Conservation (phyloP, 176 grass and related monocot species). For the Cymbopogon citratus region DNA sequence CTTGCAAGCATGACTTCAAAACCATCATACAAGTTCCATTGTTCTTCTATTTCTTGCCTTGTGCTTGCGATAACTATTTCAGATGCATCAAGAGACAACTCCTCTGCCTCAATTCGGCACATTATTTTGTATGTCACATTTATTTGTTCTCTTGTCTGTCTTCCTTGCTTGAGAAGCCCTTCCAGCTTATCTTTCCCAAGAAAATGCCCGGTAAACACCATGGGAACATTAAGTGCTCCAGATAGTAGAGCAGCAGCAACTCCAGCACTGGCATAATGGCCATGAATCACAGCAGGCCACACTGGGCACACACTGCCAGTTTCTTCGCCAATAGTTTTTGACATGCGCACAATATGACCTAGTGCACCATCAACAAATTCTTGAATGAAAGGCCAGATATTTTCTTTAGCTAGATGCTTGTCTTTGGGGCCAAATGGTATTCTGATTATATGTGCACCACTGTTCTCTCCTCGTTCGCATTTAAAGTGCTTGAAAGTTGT, state of each 20-base stretch:
- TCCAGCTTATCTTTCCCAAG: conserved; percentile 86
- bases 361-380: conserved; percentile 90
- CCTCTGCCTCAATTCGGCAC: conserved; percentile 75
- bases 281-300: conserved; percentile 82
- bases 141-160: conserved; percentile 77
- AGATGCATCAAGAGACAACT: conserved; percentile 71
- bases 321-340: conserved; percentile 65
- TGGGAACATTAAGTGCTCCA: conserved; percentile 74
- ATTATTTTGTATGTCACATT: conserved; percentile 82
- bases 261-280: conserved; percentile 83
- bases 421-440: conserved; percentile 86
- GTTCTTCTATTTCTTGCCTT: conserved; percentile 81
- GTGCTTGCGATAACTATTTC: conserved; percentile 83
- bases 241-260: conserved; percentile 65
- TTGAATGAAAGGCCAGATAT: conserved; percentile 77
- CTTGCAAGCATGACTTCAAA: conserved; percentile 77
- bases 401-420: conserved; percentile 75
- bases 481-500: conserved; percentile 58
- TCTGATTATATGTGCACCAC: conserved; percentile 71
- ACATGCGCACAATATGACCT: conserved; percentile 62
- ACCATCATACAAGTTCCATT: conserved; percentile 86
- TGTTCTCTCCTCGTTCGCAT: conserved; percentile 65
- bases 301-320: conserved; percentile 39
- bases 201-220: conserved; percentile 83
- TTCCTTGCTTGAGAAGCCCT: conserved; percentile 74